phyloP scores from a whole-genome alignment of 2,329 filamentous ascomycete genomes.

The Arthroderma sp. region DNA sequence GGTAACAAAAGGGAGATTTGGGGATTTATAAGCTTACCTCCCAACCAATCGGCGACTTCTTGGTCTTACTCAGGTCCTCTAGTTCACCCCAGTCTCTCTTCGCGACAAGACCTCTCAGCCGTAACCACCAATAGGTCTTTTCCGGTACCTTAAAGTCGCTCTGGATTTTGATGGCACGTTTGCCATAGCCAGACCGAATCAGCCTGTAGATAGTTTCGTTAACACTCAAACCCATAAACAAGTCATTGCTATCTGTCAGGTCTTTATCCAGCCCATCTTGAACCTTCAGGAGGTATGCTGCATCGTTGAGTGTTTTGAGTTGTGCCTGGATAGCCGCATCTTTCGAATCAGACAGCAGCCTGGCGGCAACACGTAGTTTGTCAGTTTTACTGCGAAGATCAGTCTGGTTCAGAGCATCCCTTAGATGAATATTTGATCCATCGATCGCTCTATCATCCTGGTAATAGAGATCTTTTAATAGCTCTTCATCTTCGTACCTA shows the following conservation, averaged over 20 bases:
- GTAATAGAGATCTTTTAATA: slow-evolving; percentile 94
- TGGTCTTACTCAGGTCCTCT: slow-evolving; percentile 61
- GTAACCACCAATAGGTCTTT: slow-evolving; percentile 77
- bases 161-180: slow-evolving; percentile 76
- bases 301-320: slow-evolving; percentile 64
- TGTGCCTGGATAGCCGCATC: slow-evolving; percentile 57
- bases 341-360: slow-evolving; percentile 71
- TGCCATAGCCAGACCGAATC: slow-evolving; percentile 66
- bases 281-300: slow-evolving; percentile 64
- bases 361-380: slow-evolving; percentile 76
- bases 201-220: slow-evolving; percentile 90
- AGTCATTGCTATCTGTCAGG: slow-evolving; percentile 47
- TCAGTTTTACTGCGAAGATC: slow-evolving; percentile 60
- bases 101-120: slow-evolving; percentile 75
- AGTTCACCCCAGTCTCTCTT: slow-evolving; percentile 87
- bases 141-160: slow-evolving; percentile 88
- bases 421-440: slow-evolving; percentile 74
- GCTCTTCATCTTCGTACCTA: slow-evolving; percentile 59
- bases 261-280: slow-evolving; percentile 83
- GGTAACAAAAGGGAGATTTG: background rate
- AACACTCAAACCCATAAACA: slow-evolving; percentile 70
- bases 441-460: slow-evolving; percentile 87
- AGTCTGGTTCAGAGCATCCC: slow-evolving; percentile 65
- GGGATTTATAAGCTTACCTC: slow-evolving; percentile 50
- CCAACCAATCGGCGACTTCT: slow-evolving; percentile 92